Percentiles rank a stretch among this genome's conserved stretches.
phyloP scores from a whole-genome alignment of 2,329 filamentous ascomycete genomes.

The Stachybotrys chartarum region DNA sequence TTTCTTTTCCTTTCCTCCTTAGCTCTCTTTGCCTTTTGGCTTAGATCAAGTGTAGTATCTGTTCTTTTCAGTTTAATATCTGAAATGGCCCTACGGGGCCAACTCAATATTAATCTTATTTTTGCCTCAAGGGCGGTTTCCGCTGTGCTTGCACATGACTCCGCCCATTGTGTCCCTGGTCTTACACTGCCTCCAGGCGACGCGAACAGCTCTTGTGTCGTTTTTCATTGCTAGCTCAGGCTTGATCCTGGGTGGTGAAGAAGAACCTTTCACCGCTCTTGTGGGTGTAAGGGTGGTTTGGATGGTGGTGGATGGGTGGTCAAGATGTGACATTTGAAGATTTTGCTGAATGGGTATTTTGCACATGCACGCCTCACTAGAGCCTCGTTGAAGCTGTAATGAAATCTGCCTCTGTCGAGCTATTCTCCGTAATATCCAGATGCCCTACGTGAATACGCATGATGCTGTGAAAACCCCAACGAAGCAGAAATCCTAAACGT shows the following conservation, averaged over 20 bases:
- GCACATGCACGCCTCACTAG: no score
- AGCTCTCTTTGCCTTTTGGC: slow-evolving; percentile 51
- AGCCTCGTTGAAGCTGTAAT: no score
- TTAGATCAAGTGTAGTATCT: slow-evolving; percentile 96
- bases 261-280: slow-evolving; percentile 32
- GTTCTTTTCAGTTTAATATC: slow-evolving; percentile 97
- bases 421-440: no score
- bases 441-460: neutral
- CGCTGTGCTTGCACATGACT: slow-evolving; percentile 34
- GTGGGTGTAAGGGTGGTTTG: neutral
- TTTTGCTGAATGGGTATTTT: no score
- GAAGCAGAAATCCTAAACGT: neutral
- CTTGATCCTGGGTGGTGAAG: slow-evolving; percentile 29
- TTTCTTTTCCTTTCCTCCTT: slow-evolving; percentile 25
- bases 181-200: slow-evolving; percentile 38
- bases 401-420: no score
- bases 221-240: slow-evolving; percentile 32
- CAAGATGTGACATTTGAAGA: no score
- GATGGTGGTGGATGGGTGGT: no score
- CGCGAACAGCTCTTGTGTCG: slow-evolving; percentile 23
- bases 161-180: slow-evolving; percentile 35
- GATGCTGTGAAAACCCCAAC: neutral
- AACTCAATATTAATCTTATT: slow-evolving; percentile 77
- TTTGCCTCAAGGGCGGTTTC: slow-evolving; percentile 27
- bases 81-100: slow-evolving; percentile 70